phyloP scores from a whole-genome alignment of 306 rosid genomes.

The Rubus parviflorus region DNA sequence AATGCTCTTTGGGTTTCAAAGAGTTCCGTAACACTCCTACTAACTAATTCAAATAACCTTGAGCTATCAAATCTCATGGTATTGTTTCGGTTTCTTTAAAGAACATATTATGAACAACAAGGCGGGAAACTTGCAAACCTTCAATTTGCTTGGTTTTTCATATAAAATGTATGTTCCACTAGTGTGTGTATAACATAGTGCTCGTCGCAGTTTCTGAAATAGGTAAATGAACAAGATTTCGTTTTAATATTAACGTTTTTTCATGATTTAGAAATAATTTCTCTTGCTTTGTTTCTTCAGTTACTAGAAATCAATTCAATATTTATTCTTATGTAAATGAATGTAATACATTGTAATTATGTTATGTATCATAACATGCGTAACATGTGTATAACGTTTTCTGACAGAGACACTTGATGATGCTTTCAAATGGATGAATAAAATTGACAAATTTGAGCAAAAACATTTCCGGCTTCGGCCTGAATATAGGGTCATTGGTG shows the following conservation, averaged over 20 bases:
- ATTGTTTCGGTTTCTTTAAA: not conserved
- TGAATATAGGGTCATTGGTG: slow-evolving; percentile 86
- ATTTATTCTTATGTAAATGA: not conserved
- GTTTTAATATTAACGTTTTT: not conserved
- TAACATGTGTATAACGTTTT: slow-evolving; percentile 2
- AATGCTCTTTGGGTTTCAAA: too few relatives aligned
- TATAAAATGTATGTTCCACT: not conserved
- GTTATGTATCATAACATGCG: not conserved
- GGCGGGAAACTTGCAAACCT: too few relatives aligned
- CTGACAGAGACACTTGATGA: slow-evolving; percentile 70
- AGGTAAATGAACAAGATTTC: not conserved
- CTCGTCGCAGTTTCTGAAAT: not conserved
- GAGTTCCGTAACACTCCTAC: not conserved
- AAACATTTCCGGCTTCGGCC: slow-evolving; percentile 67
- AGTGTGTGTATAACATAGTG: not conserved
- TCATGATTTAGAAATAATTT: not conserved
- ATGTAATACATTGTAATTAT: too few relatives aligned
- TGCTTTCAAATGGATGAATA: slow-evolving; percentile 74
- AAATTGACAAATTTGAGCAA: slow-evolving; percentile 76
- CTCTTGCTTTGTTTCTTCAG: not conserved
- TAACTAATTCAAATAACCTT: not conserved
- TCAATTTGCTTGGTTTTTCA: not conserved
- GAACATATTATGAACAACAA: too few relatives aligned
- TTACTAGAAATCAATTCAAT: not conserved
- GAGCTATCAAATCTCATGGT: not conserved